A percentile compares a stretch with the other conserved stretches of the same genome.
Conservation (phyloP, 192 early-diverging fungal species). For the Coemansia pectinata region DNA sequence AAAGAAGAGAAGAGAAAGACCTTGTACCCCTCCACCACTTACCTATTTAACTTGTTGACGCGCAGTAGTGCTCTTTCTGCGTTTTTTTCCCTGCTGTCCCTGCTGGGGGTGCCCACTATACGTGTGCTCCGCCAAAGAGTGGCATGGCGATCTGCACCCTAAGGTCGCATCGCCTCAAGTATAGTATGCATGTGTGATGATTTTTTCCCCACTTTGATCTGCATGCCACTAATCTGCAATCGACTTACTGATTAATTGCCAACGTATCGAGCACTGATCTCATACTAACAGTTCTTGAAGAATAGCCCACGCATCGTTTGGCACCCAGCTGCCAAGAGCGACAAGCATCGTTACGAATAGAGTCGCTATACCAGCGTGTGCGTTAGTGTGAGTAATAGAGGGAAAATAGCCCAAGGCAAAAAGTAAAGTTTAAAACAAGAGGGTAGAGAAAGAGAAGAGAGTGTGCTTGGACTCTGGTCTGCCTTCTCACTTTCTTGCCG, state of each 20-base stretch:
- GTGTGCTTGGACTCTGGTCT: too few species aligned
- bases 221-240: background rate
- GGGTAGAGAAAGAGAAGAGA: too few species aligned
- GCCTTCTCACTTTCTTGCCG: too few species aligned
- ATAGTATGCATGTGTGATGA: slow-evolving; percentile 1
- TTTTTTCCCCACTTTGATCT: background rate
- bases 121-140: slow-evolving; percentile 3
- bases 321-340: too few species aligned
- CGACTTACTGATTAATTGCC: background rate
- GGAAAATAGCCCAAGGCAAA: too few species aligned
- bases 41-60: background rate
- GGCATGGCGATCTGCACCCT: background rate
- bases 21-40: background rate
- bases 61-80: background rate
- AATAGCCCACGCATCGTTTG: too few species aligned
- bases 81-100: background rate
- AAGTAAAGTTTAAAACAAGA: too few species aligned
- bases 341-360: too few species aligned
- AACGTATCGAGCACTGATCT: background rate
- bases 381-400: too few species aligned
- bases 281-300: too few species aligned
- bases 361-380: too few species aligned
- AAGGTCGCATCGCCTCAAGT: background rate
- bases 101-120: background rate
- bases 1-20: slow-evolving; percentile 3